phyloP scores from a whole-genome alignment of 2,329 filamentous ascomycete species.

The Fusarium floridanum region DNA sequence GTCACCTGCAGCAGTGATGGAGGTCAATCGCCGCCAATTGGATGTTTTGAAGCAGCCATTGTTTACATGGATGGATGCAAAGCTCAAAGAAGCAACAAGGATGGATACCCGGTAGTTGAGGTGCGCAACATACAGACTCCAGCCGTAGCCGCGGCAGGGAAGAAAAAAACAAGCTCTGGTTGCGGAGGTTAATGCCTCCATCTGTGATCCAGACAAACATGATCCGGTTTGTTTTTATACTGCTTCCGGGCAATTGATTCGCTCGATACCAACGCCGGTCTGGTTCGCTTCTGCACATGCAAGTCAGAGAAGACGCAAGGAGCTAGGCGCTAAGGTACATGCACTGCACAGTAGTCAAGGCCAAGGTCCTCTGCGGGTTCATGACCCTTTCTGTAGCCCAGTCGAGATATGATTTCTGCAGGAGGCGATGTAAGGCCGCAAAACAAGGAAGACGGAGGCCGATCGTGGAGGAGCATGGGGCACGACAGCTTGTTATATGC shows the following conservation, averaged over 20 bases:
- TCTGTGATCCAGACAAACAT: conserved; percentile 16
- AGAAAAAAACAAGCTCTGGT: conserved; percentile 33
- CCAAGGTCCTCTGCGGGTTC: conserved; percentile 37
- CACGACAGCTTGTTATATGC: conserved; percentile 1
- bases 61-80: conserved; percentile 30
- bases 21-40: conserved; percentile 27
- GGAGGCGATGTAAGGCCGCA: not conserved
- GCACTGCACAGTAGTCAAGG: conserved; percentile 13
- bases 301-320: conserved; percentile 40
- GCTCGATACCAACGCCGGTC: conserved; percentile 27
- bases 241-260: conserved; percentile 30
- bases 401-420: conserved; percentile 2
- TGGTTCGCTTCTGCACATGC: conserved; percentile 41
- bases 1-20: conserved; percentile 10
- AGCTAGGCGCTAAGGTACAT: conserved; percentile 20
- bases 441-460: conserved; percentile 21
- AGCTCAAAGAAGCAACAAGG: conserved; percentile 7
- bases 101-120: conserved; percentile 32
- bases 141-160: not conserved
- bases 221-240: conserved; percentile 23
- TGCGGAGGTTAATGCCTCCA: conserved; percentile 22
- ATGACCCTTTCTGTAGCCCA: conserved; percentile 27
- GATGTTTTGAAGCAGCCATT: conserved; percentile 12
- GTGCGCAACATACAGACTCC: conserved; percentile 21
- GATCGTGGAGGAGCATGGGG: not conserved